Evolutionary conservation across 164 flowering plant genomes (phyloP), one percentile per base, ranked within the genome.

Genomic region (Litsea cubeba): DNA sequence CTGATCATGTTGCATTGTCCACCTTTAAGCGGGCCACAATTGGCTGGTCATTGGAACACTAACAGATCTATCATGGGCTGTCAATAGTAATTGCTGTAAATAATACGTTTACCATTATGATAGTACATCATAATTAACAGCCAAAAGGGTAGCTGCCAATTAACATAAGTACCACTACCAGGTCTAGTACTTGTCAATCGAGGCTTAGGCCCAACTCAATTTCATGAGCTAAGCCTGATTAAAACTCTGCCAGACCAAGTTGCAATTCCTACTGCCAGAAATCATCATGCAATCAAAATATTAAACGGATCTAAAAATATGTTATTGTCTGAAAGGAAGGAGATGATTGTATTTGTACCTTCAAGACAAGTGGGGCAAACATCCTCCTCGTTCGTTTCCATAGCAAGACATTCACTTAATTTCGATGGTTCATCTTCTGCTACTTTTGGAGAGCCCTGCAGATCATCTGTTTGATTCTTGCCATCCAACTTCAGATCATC

Each of bases 321-420:
- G 2, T 54, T 3, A 20, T 62, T 10, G 25, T 8, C 5, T 3
- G 28, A 25, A 25, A 28, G 15, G 70, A 5, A 69, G 35, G 65
- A 67, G 46, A 64, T 32, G 32, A 30, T 24, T 8, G 6, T 74
- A 30, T 30, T 30, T 30, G 5, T 30, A 92, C 97, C 97, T 89
- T 93, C 97, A 79, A 93, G 87, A 82, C 97, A 93, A 65, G 86
- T 91, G 49, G 95, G 95, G 75, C 97, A 93, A 70, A 76, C 81
- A 80, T 93, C 95, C 82, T 90, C 97, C 72, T 90, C 93, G 20
- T 88, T 91, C 32, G 68, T 66, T 28, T 74, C 67, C 23, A 74
- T 68, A 68, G 40, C 71, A 75, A 72, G 49, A 28, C 75, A 66
- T 60, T 78, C 86, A 58, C 74, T 76, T 70, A 81, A 24, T 67